These are phyloP conservation scores for Carex scoparia DNA, from an alignment of 176 grass and related monocot species.

Conservation along the genomic window DNA sequence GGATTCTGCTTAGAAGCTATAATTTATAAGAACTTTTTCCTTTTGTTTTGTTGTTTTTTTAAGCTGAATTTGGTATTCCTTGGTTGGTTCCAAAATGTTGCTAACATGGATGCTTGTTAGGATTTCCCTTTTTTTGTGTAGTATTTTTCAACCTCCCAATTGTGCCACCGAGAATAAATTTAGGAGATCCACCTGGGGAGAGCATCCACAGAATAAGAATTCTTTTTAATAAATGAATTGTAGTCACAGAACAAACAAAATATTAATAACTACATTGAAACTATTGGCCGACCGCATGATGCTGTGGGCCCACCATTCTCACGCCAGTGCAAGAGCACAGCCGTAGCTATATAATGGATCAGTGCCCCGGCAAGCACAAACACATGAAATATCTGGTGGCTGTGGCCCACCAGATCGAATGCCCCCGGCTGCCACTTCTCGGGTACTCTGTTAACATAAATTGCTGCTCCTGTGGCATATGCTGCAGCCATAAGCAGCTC, in stretches of 20 bases:
- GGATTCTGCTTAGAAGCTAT: slow-evolving; percentile 6
- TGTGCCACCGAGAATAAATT: neutral
- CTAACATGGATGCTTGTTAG: neutral
- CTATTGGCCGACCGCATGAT: slow-evolving; percentile 22
- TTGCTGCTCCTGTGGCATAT: slow-evolving; percentile 49
- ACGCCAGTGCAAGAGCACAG: slow-evolving; percentile 61
- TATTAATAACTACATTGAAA: slow-evolving; percentile 7
- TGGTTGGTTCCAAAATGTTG: neutral
- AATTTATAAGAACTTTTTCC: neutral
- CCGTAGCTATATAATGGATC: slow-evolving; percentile 61
- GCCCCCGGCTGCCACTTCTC: slow-evolving; percentile 75
- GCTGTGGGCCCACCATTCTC: slow-evolving; percentile 35
- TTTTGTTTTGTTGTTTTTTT: neutral
- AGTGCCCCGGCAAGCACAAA: slow-evolving; percentile 68
- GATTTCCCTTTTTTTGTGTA: neutral
- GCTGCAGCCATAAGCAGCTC: slow-evolving; percentile 60
- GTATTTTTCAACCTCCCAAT: neutral
- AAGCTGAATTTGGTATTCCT: neutral
- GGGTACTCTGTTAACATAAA: slow-evolving; percentile 84
- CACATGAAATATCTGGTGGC: slow-evolving; percentile 97
- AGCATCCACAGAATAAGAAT: neutral
- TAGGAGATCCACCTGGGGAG: neutral
- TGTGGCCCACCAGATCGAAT: slow-evolving; percentile 77
- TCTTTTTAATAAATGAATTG: neutral
- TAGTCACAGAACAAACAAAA: neutral